phyloP scores from a whole-genome alignment of 139 green algal genomes.

The Penium margaritaceum region DNA sequence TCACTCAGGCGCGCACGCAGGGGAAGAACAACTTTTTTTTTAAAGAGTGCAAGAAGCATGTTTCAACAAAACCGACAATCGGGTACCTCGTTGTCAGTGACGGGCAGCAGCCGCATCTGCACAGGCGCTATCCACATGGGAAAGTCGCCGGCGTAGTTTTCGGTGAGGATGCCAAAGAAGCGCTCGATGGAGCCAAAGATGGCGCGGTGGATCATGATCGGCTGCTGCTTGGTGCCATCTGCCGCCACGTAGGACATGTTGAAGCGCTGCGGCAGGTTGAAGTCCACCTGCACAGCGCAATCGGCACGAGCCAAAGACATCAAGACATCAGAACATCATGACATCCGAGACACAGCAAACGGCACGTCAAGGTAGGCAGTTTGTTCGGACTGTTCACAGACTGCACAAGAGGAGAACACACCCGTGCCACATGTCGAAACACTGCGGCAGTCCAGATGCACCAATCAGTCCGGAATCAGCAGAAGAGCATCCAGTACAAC shows the following conservation, averaged over 20 bases:
- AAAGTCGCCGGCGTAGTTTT: constrained; percentile 91
- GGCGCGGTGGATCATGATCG: constrained; percentile 97
- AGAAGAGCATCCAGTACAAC: too few species aligned
- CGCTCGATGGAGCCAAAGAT: constrained; percentile 84
- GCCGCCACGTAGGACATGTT: constrained; percentile 78
- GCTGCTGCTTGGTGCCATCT: constrained; percentile 59
- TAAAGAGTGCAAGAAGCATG: not conserved
- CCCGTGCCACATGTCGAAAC: too few species aligned
- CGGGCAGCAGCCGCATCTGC: constrained; percentile 73
- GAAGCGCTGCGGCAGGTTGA: constrained; percentile 93
- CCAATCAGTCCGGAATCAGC: too few species aligned
- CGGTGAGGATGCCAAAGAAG: constrained; percentile 96
- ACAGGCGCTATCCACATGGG: constrained; percentile 84
- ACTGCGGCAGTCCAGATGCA: too few species aligned
- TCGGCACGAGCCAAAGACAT: too few species aligned
- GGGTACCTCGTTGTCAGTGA: constrained; percentile 61
- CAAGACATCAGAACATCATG: too few species aligned
- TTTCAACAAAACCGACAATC: not conserved
- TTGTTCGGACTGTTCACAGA: too few species aligned
- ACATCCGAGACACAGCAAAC: too few species aligned
- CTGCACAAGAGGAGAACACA: too few species aligned
- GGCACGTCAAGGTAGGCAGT: too few species aligned
- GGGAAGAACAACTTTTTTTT: too few species aligned
- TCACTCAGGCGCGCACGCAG: too few species aligned
- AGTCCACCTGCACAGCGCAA: constrained; percentile 99